phyloP scores from a whole-genome alignment of 768 basidiomycete genomes.

The Hypsizygus marmoreus region DNA sequence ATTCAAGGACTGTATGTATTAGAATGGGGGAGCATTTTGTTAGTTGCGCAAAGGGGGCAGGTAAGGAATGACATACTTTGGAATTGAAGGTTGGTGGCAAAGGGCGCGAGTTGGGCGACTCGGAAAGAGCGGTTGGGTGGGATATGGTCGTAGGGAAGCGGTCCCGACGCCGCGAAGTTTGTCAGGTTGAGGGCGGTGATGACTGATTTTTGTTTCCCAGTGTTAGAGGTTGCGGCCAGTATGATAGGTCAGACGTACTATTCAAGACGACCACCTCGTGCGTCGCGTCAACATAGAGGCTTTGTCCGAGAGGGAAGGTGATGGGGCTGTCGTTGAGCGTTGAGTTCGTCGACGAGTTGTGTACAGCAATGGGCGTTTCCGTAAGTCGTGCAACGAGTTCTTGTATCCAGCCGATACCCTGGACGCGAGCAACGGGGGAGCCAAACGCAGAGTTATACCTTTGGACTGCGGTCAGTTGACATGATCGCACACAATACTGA shows the following conservation, averaged over 20 bases:
- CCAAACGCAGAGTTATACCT: constrained; percentile 81
- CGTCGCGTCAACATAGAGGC: constrained; percentile 84
- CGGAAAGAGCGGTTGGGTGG: constrained; percentile 67
- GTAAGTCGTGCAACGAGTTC: constrained; percentile 84
- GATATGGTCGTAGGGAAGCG: constrained; percentile 75
- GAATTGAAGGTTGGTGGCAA: constrained; percentile 87
- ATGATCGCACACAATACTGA: neutral
- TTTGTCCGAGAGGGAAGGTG: constrained; percentile 72
- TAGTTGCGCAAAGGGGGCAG: neutral
- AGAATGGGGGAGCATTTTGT: constrained; percentile 16
- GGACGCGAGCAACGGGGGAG: constrained; percentile 73
- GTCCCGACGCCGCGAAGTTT: constrained; percentile 69
- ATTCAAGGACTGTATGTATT: constrained; percentile 60
- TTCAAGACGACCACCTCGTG: constrained; percentile 93
- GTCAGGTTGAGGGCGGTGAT: constrained; percentile 86
- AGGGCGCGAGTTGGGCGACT: constrained; percentile 78
- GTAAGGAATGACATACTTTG: constrained; percentile 56
- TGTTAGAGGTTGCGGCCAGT: neutral
- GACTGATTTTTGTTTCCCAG: constrained; percentile 40
- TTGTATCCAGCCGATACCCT: constrained; percentile 80
- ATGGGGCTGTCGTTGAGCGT: constrained; percentile 70
- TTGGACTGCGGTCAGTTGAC: constrained; percentile 4
- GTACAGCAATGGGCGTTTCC: constrained; percentile 64
- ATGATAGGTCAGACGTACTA: constrained; percentile 43
- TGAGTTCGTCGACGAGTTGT: constrained; percentile 85